Conservation (phyloP, 352 stramenopile species). For the Aphanomyces astaci region DNA sequence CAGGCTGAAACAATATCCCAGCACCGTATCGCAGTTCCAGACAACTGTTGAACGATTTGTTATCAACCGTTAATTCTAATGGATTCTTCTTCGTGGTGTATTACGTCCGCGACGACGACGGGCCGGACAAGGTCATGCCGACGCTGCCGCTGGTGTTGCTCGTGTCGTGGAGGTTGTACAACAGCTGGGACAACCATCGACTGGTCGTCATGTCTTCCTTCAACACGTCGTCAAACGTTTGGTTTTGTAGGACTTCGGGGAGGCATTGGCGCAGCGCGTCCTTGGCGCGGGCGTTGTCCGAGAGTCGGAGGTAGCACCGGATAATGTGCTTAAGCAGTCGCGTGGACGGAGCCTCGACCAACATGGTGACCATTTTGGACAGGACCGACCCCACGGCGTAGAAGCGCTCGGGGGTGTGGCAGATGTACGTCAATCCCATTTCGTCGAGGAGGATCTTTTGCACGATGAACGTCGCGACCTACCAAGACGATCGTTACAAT, state of each 20-base stretch:
- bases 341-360: constrained; percentile 90
- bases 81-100: neutral
- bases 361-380: constrained; percentile 94
- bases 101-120: neutral
- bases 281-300: constrained; percentile 82
- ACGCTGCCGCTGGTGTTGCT: constrained; percentile 8
- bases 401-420: constrained; percentile 93
- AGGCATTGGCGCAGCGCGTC: constrained; percentile 96
- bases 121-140: constrained; percentile 5
- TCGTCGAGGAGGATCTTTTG: constrained; percentile 99
- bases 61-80: neutral
- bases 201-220: constrained; percentile 95
- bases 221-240: constrained; percentile 91
- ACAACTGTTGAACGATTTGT: no score
- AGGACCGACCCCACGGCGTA: constrained; percentile 89
- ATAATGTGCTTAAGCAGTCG: constrained; percentile 99
- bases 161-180: constrained; percentile 84
- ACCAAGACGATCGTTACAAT: neutral
- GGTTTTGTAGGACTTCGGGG: constrained; percentile 88
- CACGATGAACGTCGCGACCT: constrained; percentile 98
- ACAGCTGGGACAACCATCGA: constrained; percentile 92
- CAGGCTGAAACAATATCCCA: no score
- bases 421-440: constrained; percentile 98
- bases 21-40: no score
- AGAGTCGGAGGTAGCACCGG: constrained; percentile 95